Conservation (phyloP, 1,284 basidiomycete species). For the Boletellus deceptivus region DNA sequence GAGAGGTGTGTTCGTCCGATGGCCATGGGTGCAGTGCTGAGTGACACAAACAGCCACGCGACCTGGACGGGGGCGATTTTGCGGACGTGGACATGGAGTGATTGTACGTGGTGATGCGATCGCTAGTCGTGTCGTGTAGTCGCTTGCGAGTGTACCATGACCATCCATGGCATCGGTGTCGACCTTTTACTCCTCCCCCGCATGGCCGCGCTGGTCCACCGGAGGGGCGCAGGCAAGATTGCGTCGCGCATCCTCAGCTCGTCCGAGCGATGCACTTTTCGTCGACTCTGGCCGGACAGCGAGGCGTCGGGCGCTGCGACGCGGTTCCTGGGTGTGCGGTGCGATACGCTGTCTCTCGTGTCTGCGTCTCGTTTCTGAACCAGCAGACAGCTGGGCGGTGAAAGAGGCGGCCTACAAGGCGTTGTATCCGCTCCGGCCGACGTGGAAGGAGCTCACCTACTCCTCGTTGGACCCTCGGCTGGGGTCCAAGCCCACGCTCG, state of each 20-base stretch:
- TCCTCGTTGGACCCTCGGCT: slow-evolving; percentile 31
- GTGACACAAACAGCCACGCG: slow-evolving; percentile 59
- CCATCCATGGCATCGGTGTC: slow-evolving; percentile 74
- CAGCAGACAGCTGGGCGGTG: slow-evolving; percentile 65
- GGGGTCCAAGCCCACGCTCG: slow-evolving; percentile 50
- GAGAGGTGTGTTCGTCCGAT: slow-evolving; percentile 58
- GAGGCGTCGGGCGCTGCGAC: slow-evolving; percentile 4
- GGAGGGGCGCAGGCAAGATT: slow-evolving; percentile 49
- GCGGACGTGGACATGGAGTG: slow-evolving; percentile 62
- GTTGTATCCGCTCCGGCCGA: slow-evolving; percentile 64
- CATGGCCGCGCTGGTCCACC: slow-evolving; percentile 52
- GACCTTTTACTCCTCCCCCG: slow-evolving; percentile 75
- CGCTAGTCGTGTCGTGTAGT: slow-evolving; percentile 4
- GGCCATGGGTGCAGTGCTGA: background rate
- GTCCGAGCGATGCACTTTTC: slow-evolving; percentile 49
- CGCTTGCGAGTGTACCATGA: slow-evolving; percentile 36
- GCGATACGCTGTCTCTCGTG: slow-evolving; percentile 2
- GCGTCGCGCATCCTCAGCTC: slow-evolving; percentile 64
- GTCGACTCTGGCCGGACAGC: slow-evolving; percentile 27
- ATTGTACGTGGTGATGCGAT: background rate
- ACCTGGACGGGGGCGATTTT: slow-evolving; percentile 88
- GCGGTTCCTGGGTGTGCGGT: slow-evolving; percentile 70
- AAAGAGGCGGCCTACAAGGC: slow-evolving; percentile 95
- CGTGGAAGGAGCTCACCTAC: slow-evolving; percentile 77
- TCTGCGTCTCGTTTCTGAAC: background rate